A percentile compares a stretch with the other conserved stretches of the same genome.
Evolutionary conservation across 495 filamentous ascomycete species (phyloP).

Genomic region (Pseudotulostoma volvatum): DNA sequence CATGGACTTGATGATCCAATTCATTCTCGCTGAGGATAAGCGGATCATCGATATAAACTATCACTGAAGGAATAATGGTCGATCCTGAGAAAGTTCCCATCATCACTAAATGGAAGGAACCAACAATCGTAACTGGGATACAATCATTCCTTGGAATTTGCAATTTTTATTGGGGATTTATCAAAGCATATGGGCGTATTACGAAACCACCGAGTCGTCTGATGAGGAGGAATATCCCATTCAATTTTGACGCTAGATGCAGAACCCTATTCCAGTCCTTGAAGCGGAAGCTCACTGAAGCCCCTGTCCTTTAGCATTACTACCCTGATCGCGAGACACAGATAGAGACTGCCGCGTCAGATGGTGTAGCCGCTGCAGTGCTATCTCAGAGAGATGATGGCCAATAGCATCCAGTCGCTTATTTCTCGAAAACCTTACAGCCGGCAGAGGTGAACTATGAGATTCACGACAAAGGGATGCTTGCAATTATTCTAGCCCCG

Average conservation of each 20-base stretch:
- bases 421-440: conserved; percentile 12
- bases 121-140: conserved; percentile 8
- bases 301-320: conserved; percentile 7
- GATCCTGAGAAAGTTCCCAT: conserved; percentile 9
- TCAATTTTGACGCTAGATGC: conserved; percentile 34
- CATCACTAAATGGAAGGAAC: conserved; percentile 11
- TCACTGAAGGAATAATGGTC: conserved; percentile 12
- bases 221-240: conserved; percentile 6
- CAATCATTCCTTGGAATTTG: conserved; percentile 15
- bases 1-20: conserved; percentile 6
- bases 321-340: conserved; percentile 1
- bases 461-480: conserved; percentile 18
- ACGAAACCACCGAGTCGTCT: conserved; percentile 5
- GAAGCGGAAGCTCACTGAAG: conserved; percentile 2
- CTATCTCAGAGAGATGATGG: conserved; percentile 5
- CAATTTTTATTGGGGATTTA: conserved; percentile 22
- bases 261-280: conserved; percentile 40
- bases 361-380: conserved; percentile 5
- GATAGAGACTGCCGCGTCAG: conserved; percentile 9
- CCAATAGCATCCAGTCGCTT: conserved; percentile 8
- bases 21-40: conserved; percentile 11
- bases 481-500: conserved; percentile 13
- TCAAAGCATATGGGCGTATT: conserved; percentile 9
- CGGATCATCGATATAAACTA: conserved; percentile 11
- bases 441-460: conserved; percentile 17